Evolutionary conservation across 1,284 basidiomycete species (phyloP).

Genomic region (Xerocomus minutiporus): DNA sequence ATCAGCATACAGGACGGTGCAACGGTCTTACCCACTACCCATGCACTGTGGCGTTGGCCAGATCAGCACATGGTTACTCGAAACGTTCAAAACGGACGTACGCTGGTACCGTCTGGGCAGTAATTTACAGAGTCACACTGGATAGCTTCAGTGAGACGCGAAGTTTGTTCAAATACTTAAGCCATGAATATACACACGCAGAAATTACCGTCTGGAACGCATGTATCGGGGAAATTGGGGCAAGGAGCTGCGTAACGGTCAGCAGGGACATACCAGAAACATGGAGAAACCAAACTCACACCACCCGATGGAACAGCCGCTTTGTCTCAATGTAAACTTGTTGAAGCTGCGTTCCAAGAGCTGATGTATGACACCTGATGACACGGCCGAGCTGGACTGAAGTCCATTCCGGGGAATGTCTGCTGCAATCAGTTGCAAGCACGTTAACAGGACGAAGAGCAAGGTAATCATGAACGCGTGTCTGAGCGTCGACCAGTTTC

Average conservation of each 20-base stretch:
- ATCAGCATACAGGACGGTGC: not conserved
- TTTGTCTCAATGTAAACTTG: constrained; percentile 8
- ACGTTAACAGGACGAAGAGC: constrained; percentile 9
- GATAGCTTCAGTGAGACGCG: not conserved
- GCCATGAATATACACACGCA: constrained; percentile 15
- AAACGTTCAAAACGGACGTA: constrained; percentile 8
- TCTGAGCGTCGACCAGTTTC: not conserved
- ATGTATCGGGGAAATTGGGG: constrained; percentile 20
- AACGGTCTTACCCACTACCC: constrained; percentile 8
- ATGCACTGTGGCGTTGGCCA: constrained; percentile 7
- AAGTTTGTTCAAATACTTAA: not conserved
- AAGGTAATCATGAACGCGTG: constrained; percentile 12
- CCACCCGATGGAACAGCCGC: constrained; percentile 16
- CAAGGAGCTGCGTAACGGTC: constrained; percentile 13
- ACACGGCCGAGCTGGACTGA: constrained; percentile 2
- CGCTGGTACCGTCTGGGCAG: constrained; percentile 20
- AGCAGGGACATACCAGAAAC: not conserved
- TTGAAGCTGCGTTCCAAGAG: constrained; percentile 16
- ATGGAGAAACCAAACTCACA: constrained; percentile 9
- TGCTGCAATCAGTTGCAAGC: constrained; percentile 7
- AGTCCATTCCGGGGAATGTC: not conserved
- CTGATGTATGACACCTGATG: constrained; percentile 6
- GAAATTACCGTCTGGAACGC: constrained; percentile 17
- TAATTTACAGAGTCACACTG: constrained; percentile 12
- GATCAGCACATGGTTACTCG: not conserved